Conservation (phyloP, 352 stramenopile genomes). For the Phytophthora citrophthora region DNA sequence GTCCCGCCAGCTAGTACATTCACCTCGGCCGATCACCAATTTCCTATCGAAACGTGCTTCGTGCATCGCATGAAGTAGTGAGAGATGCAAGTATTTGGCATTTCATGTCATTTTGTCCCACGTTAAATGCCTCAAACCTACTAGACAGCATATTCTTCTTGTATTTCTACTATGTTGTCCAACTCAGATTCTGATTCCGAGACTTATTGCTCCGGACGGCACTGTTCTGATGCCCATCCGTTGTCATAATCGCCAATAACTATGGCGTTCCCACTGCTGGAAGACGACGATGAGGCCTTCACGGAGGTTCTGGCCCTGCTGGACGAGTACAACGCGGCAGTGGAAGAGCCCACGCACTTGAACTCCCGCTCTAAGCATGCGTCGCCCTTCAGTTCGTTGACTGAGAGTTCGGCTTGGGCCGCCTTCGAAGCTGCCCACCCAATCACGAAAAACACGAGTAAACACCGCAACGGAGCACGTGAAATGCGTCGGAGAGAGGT, state of each 20-base stretch:
- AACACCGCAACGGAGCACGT: slow-evolving; percentile 44
- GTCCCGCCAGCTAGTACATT: too few species aligned
- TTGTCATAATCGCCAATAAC: background rate
- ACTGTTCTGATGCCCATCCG: background rate
- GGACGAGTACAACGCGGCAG: slow-evolving; percentile 28
- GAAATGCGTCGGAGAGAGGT: slow-evolving; percentile 46
- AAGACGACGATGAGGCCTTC: slow-evolving; percentile 39
- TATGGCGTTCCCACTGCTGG: slow-evolving; percentile 38
- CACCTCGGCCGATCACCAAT: too few species aligned
- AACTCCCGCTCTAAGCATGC: background rate
- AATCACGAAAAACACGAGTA: slow-evolving; percentile 20
- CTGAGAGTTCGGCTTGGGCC: slow-evolving; percentile 19
- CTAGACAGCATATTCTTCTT: background rate
- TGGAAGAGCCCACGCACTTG: slow-evolving; percentile 1
- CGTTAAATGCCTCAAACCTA: background rate
- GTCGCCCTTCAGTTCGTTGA: background rate
- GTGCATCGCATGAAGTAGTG: too few species aligned
- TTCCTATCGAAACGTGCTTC: too few species aligned
- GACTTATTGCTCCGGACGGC: slow-evolving; percentile 5
- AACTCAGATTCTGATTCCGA: slow-evolving; percentile 5
- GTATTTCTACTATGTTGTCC: background rate
- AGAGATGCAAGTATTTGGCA: too few species aligned
- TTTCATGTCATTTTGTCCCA: background rate
- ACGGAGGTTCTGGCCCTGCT: slow-evolving; percentile 39
- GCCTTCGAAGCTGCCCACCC: slow-evolving; percentile 32